Evolutionary conservation across 805 yeast genomes (phyloP).

Genomic region (Cyberlindnera suaveolens): DNA sequence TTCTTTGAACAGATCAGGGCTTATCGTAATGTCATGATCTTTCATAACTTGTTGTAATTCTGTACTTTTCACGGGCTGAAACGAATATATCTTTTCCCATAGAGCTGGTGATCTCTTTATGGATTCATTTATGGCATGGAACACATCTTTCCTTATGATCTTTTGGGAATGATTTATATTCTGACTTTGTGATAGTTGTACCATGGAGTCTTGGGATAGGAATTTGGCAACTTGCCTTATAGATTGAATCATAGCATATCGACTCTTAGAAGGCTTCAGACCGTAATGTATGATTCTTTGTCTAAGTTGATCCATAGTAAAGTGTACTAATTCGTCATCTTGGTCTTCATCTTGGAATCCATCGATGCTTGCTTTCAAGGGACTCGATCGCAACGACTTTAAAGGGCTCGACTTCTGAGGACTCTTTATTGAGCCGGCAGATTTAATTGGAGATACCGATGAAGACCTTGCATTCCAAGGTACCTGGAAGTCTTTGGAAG

Average conservation of each 20-base stretch:
- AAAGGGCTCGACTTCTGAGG: too few relatives aligned
- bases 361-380: background rate
- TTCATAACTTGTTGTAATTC: constrained; percentile 4
- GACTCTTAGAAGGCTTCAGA: constrained; percentile 19
- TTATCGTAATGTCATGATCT: constrained; percentile 6
- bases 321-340: constrained; percentile 9
- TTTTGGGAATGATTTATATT: constrained; percentile 17
- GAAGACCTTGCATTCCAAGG: too few relatives aligned
- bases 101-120: constrained; percentile 4
- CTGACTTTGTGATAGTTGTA: constrained; percentile 14
- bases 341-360: constrained; percentile 5
- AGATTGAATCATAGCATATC: constrained; percentile 16
- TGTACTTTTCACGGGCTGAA: constrained; percentile 15
- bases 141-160: constrained; percentile 19
- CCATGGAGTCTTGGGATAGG: constrained; percentile 15
- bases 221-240: constrained; percentile 9
- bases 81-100: constrained; percentile 19
- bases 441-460: too few relatives aligned
- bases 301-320: constrained; percentile 18
- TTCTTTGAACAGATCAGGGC: constrained; percentile 10
- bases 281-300: constrained; percentile 21
- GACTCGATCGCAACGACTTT: background rate
- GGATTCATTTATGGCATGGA: constrained; percentile 11
- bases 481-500: too few relatives aligned
- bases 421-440: too few relatives aligned